Evolutionary conservation across 352 stramenopile species (phyloP).

Genomic region (Phytophthora kernoviae): DNA sequence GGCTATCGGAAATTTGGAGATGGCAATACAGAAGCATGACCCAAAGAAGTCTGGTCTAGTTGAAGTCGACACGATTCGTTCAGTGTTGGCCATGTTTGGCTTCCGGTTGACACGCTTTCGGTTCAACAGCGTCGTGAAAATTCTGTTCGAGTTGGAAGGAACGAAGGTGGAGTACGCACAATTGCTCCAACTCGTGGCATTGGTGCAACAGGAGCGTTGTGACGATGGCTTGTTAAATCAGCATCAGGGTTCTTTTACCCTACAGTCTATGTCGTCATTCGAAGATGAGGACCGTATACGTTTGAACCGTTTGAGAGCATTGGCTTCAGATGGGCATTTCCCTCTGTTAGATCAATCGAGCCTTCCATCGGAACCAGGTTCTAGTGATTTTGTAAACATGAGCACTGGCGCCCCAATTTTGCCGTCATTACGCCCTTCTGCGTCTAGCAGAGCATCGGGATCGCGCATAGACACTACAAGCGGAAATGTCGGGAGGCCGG

Average conservation of each 20-base stretch:
- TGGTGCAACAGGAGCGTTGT: constrained; percentile 28
- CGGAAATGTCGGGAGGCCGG: constrained; percentile 1
- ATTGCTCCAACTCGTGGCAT: constrained; percentile 38
- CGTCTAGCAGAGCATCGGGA: constrained; percentile 1
- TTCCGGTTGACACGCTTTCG: constrained; percentile 57
- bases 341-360: constrained; percentile 24
- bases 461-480: constrained; percentile 2
- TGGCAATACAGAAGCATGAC: constrained; percentile 30
- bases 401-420: too few species aligned
- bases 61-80: constrained; percentile 46
- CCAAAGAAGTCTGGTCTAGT: constrained; percentile 30
- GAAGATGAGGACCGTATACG: constrained; percentile 15
- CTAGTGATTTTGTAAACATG: constrained; percentile 23
- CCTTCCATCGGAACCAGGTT: constrained; percentile 13
- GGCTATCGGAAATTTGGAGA: constrained; percentile 35
- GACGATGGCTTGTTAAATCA: constrained; percentile 4
- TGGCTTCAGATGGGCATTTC: constrained; percentile 11
- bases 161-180: constrained; percentile 53
- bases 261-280: constrained; percentile 17
- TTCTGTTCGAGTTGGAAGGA: constrained; percentile 51
- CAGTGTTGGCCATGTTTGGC: constrained; percentile 42
- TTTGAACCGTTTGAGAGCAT: too few species aligned
- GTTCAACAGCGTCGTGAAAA: constrained; percentile 59
- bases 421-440: constrained; percentile 10
- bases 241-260: constrained; percentile 1